Conservation (phyloP, 306 rosid genomes). For the Medicago ruthenica region DNA sequence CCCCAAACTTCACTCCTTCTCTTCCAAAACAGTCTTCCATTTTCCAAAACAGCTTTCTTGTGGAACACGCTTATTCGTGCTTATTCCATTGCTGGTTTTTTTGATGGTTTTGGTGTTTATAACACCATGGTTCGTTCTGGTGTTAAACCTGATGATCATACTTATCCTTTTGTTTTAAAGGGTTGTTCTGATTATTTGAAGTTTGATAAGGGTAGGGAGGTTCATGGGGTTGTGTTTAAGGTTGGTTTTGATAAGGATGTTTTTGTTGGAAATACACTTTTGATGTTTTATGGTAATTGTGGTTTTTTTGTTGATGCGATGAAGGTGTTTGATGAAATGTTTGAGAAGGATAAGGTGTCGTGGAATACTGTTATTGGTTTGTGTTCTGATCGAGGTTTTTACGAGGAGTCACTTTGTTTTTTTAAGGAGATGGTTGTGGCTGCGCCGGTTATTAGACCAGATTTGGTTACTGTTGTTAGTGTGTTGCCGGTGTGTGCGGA, state of each 20-base stretch:
- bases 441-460: constrained; percentile 49
- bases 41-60: constrained; percentile 66
- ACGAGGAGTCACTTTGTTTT: constrained; percentile 49
- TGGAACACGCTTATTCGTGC: constrained; percentile 87
- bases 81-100: constrained; percentile 55
- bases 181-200: constrained; percentile 62
- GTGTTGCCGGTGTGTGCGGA: constrained; percentile 71
- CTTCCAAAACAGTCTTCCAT: constrained; percentile 51
- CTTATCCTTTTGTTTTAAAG: constrained; percentile 79
- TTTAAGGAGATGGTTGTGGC: constrained; percentile 57
- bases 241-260: constrained; percentile 67
- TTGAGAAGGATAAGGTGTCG: constrained; percentile 72
- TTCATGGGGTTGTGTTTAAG: constrained; percentile 74
- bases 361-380: constrained; percentile 79
- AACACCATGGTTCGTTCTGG: constrained; percentile 70
- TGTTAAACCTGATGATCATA: constrained; percentile 68
- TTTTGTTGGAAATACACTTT: constrained; percentile 80
- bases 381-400: constrained; percentile 59
- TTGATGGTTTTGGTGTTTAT: constrained; percentile 60
- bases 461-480: constrained; percentile 66
- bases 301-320: constrained; percentile 50
- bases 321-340: constrained; percentile 79
- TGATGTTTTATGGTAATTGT: constrained; percentile 65
- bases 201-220: constrained; percentile 70
- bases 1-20: constrained; percentile 50